These are phyloP conservation scores for Vigna mungo DNA, from an alignment of 306 rosid species.

Conservation along the genomic window DNA sequence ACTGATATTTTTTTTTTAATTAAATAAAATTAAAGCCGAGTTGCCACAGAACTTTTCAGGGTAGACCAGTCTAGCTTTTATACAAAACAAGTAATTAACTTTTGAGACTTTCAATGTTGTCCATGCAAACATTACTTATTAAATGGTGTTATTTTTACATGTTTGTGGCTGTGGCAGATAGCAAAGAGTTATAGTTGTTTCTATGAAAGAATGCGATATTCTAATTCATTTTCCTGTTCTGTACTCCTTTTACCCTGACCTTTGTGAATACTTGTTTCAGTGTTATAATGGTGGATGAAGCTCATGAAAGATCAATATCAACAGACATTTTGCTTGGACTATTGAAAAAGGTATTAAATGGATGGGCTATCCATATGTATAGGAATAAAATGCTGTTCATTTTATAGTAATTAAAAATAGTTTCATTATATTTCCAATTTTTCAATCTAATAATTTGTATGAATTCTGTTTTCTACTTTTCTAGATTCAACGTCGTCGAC, in stretches of 20 bases:
- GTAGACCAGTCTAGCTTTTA: slow-evolving; percentile 2
- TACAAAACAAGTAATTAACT: not conserved
- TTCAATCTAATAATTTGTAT: not conserved
- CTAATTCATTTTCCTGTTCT: slow-evolving; percentile 22
- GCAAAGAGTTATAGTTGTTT: slow-evolving; percentile 7
- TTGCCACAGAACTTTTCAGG: slow-evolving; percentile 1
- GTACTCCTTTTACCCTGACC: slow-evolving; percentile 5
- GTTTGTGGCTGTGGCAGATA: not conserved
- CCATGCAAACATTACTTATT: slow-evolving; percentile 17
- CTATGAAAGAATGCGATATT: slow-evolving; percentile 19
- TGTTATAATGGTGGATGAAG: slow-evolving; percentile 94
- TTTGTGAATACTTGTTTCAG: slow-evolving; percentile 51
- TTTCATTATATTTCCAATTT: not conserved
- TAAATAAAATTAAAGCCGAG: too few relatives aligned
- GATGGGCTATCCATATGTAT: slow-evolving; percentile 3
- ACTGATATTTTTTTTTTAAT: too few relatives aligned
- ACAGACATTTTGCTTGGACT: slow-evolving; percentile 94
- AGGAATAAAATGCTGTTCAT: slow-evolving; percentile 9
- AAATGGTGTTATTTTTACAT: not conserved
- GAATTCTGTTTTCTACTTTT: slow-evolving; percentile 40
- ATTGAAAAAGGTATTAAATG: slow-evolving; percentile 75
- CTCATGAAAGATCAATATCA: slow-evolving; percentile 96
- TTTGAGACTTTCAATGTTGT: slow-evolving; percentile 9
- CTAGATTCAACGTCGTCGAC: slow-evolving; percentile 87
- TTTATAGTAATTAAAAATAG: not conserved